Evolutionary conservation across 2,329 filamentous ascomycete genomes (phyloP).

Genomic region (Trichoderma guizhouense): DNA sequence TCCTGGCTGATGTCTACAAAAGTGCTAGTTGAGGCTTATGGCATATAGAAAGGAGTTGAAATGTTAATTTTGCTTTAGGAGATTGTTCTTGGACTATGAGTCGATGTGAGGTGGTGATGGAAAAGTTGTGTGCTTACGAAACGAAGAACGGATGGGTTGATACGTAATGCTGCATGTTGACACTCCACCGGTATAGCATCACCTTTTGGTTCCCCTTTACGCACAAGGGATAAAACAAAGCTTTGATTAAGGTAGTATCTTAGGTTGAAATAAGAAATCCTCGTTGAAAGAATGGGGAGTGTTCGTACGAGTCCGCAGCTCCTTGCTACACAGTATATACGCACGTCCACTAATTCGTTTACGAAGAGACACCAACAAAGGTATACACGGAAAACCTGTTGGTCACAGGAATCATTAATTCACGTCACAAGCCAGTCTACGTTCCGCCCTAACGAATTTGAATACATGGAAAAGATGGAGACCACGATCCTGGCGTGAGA

Average conservation of each 20-base stretch:
- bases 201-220: background rate
- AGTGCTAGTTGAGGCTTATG: background rate
- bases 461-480: background rate
- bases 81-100: background rate
- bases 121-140: background rate
- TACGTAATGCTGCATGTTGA: background rate
- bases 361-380: background rate
- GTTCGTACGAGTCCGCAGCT: background rate
- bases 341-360: background rate
- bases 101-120: background rate
- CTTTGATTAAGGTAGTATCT: background rate
- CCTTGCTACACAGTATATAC: background rate
- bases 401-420: background rate
- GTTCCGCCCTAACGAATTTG: background rate
- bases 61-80: background rate
- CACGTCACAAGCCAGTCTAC: background rate
- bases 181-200: background rate
- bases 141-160: background rate
- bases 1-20: background rate
- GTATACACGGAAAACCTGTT: background rate
- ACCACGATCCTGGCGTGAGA: slow-evolving; percentile 2
- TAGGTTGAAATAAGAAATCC: background rate
- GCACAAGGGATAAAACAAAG: background rate
- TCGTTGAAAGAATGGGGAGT: background rate
- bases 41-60: slow-evolving; percentile 12